phyloP scores from a whole-genome alignment of 805 yeast genomes.

The Starmera caribaea region DNA sequence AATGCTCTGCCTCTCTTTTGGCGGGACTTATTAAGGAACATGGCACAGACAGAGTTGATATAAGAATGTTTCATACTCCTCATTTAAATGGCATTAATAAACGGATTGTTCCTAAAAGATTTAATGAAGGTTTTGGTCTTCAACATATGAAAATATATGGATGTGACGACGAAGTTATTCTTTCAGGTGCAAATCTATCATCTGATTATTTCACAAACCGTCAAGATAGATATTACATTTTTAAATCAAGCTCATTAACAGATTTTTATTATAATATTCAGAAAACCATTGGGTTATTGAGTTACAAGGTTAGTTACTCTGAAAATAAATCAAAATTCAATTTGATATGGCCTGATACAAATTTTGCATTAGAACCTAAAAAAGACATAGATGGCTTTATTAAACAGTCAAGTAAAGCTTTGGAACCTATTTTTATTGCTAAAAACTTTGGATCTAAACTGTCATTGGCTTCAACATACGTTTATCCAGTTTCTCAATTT shows the following conservation, averaged over 20 bases:
- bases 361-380: constrained; percentile 60
- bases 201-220: constrained; percentile 89
- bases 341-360: constrained; percentile 66
- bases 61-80: constrained; percentile 87
- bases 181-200: constrained; percentile 89
- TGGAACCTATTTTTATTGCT: constrained; percentile 6
- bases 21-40: constrained; percentile 54
- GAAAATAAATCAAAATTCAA: constrained; percentile 38
- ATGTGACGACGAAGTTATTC: constrained; percentile 78
- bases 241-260: constrained; percentile 46
- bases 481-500: constrained; percentile 88
- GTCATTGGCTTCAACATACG: constrained; percentile 42
- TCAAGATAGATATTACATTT: constrained; percentile 84
- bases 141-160: constrained; percentile 98
- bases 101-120: constrained; percentile 61
- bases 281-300: constrained; percentile 52
- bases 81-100: constrained; percentile 61
- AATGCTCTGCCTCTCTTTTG: constrained; percentile 69
- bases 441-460: background rate
- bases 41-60: constrained; percentile 56
- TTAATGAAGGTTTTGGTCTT: constrained; percentile 85
- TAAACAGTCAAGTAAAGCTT: constrained; percentile 37
- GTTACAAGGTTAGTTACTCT: constrained; percentile 52
- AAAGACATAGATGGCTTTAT: constrained; percentile 41
- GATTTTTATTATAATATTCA: constrained; percentile 73